Base-by-base conservation (phyloP, 1,284 basidiomycete genomes). In the Microbotryomycetes sp. region DNA sequence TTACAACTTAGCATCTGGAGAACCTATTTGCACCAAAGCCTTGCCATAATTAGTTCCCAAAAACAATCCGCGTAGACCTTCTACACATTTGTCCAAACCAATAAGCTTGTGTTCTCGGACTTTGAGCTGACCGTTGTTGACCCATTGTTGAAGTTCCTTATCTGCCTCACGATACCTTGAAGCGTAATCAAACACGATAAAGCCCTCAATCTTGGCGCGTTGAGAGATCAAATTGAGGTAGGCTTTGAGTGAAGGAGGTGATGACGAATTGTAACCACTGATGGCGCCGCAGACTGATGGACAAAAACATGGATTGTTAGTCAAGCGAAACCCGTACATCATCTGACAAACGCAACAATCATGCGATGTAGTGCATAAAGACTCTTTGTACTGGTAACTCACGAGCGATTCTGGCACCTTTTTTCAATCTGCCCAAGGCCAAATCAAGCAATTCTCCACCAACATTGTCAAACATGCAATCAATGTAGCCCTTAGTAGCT, bases 381-480 rank as follows among this genome's bases (percentile, higher is more conserved):
- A n/a, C n/a, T n/a, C n/a, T n/a, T n/a, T n/a, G n/a, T n/a, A 19
- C 36, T 9, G 36, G 9, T 19, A 42, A 49, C 59, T 28, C 14
- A 60, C 59, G 75, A n/a, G 83, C 84, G 65, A 93, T 83, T 59
- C 90, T 80, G 6, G 89, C 90, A 56, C 83, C 77, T 71, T 84
- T 82, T 58, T 91, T 90, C 74, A 94, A 75, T 61, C 86, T 79
- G 45, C 81, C 81, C 63, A 93, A 76, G 32, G 83, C 82, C 71
- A 89, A 79, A 74, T 93, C 86, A 64, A 93, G 79, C 54, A 81
- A 83, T 64, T 83, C 80, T 0, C 87, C 87, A 3, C 87, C 86
- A 60, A 92, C 89, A 72, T 92, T 92, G 74, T 92, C 90, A 73
- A 91, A 92, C 77, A 81, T 89, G 5, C 36, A 42, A 85, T 80